Conservation (phyloP, 345 rosid species). For the Rhizophora apiculata region DNA sequence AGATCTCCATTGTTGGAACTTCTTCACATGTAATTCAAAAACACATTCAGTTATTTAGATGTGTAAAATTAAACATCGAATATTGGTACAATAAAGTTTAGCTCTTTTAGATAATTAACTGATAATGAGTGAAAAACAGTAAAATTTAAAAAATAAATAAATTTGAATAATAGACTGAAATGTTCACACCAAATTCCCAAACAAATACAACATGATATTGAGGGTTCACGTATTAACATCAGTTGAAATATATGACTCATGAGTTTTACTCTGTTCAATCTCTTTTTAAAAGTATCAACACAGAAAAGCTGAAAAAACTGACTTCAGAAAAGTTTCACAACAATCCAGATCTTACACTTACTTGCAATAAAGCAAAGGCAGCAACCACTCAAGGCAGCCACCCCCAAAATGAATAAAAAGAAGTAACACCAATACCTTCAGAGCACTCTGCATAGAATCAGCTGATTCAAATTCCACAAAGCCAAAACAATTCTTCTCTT, state of each 20-base stretch:
- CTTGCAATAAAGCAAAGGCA: not conserved
- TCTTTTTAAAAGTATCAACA: no score
- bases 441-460: slow-evolving; percentile 56
- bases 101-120: not conserved
- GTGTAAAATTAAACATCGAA: not conserved
- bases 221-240: no score
- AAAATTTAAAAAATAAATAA: not conserved
- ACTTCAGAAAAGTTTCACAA: not conserved
- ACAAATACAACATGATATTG: no score
- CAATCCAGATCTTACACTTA: not conserved
- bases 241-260: no score
- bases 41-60: not conserved
- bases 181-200: not conserved
- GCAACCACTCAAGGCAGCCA: not conserved
- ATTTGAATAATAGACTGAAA: not conserved
- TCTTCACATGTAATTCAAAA: not conserved
- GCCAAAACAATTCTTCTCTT: slow-evolving; percentile 57
- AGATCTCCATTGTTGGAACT: not conserved
- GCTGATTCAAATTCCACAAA: slow-evolving; percentile 76
- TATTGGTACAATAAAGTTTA: not conserved
- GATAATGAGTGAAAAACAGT: not conserved
- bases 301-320: not conserved
- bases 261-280: no score
- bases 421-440: slow-evolving; percentile 41
- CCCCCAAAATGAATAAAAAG: not conserved